phyloP scores from a whole-genome alignment of 2,329 filamentous ascomycete genomes.

The Nemania sp. region DNA sequence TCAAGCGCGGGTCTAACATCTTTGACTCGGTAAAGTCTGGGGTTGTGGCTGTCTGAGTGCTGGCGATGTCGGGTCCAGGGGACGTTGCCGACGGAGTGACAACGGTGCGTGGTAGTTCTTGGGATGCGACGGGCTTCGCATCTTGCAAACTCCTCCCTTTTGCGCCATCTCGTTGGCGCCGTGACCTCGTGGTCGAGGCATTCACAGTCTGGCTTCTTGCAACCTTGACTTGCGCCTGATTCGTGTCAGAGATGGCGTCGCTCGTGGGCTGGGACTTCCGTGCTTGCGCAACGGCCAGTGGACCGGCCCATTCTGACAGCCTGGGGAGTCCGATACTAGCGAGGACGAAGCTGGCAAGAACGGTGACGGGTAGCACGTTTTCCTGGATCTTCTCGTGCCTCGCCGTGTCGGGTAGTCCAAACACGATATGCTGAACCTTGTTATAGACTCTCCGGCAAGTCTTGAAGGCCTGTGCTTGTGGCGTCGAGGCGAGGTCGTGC shows the following conservation, averaged over 20 bases:
- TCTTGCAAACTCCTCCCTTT: constrained; percentile 52
- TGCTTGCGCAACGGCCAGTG: constrained; percentile 79
- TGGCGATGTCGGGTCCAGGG: constrained; percentile 14
- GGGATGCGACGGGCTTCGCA: constrained; percentile 26
- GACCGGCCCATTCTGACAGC: constrained; percentile 77
- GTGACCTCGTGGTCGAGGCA: constrained; percentile 53
- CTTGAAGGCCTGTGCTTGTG: constrained; percentile 76
- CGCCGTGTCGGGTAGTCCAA: constrained; percentile 71
- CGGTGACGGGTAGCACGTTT: constrained; percentile 77
- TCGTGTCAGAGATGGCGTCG: constrained; percentile 63
- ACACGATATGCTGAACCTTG: constrained; percentile 85
- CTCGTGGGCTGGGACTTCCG: constrained; percentile 69
- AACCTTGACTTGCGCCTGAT: constrained; percentile 50
- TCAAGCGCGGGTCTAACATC: constrained; percentile 63
- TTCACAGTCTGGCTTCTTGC: constrained; percentile 70
- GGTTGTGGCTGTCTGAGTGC: constrained; percentile 39
- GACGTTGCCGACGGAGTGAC: constrained; percentile 17
- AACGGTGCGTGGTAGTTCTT: constrained; percentile 21
- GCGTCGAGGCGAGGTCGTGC: constrained; percentile 75
- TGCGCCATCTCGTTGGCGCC: constrained; percentile 50
- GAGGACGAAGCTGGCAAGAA: constrained; percentile 78
- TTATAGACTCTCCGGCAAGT: constrained; percentile 85
- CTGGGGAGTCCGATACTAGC: constrained; percentile 75
- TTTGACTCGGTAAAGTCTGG: constrained; percentile 56
- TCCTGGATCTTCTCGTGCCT: constrained; percentile 78